phyloP scores from a whole-genome alignment of 2,329 filamentous ascomycete species.

The Aspergillus unguis region DNA sequence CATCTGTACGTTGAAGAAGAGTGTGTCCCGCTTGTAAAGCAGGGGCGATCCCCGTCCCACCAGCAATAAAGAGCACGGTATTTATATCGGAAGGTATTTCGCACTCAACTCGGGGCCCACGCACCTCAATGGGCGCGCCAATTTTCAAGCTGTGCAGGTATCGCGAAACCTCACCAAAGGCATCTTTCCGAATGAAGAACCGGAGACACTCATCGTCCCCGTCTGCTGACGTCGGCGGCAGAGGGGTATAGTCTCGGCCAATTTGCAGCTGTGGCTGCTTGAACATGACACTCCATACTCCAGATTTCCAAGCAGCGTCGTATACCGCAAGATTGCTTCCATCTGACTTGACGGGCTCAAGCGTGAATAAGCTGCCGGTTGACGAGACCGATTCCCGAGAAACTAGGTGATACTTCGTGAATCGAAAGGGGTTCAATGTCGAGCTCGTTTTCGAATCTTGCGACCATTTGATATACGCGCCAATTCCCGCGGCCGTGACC shows the following conservation, averaged over 20 bases:
- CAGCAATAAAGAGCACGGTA: conserved; percentile 77
- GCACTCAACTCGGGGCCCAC: conserved; percentile 75
- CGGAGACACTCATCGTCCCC: conserved; percentile 50
- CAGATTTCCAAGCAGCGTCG: conserved; percentile 54
- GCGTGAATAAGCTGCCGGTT: conserved; percentile 46
- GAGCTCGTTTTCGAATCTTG: conserved; percentile 19
- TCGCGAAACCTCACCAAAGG: conserved; percentile 77
- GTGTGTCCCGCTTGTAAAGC: conserved; percentile 75
- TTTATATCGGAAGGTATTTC: conserved; percentile 53
- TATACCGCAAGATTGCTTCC: conserved; percentile 38
- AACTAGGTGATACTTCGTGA: conserved; percentile 42
- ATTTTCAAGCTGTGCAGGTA: conserved; percentile 67
- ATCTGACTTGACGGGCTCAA: conserved; percentile 35
- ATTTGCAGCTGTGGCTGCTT: conserved; percentile 95
- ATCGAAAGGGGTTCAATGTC: conserved; percentile 36
- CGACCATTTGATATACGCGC: conserved; percentile 34
- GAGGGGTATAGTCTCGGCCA: conserved; percentile 82
- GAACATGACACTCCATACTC: conserved; percentile 84
- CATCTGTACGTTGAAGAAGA: conserved; percentile 42
- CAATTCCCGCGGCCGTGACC: conserved; percentile 34
- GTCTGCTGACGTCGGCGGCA: conserved; percentile 48
- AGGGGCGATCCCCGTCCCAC: conserved; percentile 87
- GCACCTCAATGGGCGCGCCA: conserved; percentile 66
- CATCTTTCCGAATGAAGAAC: conserved; percentile 75
- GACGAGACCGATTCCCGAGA: conserved; percentile 45